Evolutionary conservation across 2,329 filamentous ascomycete genomes (phyloP).

Genomic region (Nannizziopsis barbatae): DNA sequence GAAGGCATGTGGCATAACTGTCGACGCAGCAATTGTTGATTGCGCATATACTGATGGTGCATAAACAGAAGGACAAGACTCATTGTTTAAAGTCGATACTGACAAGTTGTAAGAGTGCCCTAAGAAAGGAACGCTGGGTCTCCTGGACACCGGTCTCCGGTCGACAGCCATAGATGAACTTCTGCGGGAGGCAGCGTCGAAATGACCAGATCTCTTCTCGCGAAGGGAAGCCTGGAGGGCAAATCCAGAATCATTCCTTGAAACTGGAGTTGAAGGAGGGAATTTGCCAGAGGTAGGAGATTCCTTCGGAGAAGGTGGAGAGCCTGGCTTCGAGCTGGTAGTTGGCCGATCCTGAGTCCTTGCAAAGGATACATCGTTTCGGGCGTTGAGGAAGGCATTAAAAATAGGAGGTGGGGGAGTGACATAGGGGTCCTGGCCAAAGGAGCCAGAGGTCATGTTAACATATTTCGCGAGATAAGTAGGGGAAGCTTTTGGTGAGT

Average conservation of each 20-base stretch:
- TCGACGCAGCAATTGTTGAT: constrained; percentile 41
- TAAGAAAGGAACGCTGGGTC: constrained; percentile 62
- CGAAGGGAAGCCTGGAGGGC: constrained; percentile 73
- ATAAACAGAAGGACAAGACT: constrained; percentile 25
- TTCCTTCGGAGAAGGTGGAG: constrained; percentile 46
- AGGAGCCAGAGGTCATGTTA: constrained; percentile 77
- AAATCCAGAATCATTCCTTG: constrained; percentile 83
- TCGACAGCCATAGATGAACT: constrained; percentile 89
- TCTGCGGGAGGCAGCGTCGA: constrained; percentile 67
- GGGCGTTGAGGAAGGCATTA: constrained; percentile 78
- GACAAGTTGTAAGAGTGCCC: constrained; percentile 44
- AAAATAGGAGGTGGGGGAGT: constrained; percentile 58
- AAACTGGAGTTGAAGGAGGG: constrained; percentile 65
- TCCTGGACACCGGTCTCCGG: constrained; percentile 47
- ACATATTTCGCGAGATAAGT: constrained; percentile 77
- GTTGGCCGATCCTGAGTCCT: constrained; percentile 57
- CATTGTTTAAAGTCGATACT: constrained; percentile 36
- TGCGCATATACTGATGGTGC: constrained; percentile 42
- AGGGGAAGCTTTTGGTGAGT: constrained; percentile 57
- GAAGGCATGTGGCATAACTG: constrained; percentile 37
- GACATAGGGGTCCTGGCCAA: constrained; percentile 53
- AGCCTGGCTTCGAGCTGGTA: constrained; percentile 51
- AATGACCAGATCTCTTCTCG: constrained; percentile 90
- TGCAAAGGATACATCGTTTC: constrained; percentile 47
- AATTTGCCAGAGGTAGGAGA: constrained; percentile 64